Evolutionary conservation across 805 yeast species (phyloP).

Genomic region (Clavispora fructus): DNA sequence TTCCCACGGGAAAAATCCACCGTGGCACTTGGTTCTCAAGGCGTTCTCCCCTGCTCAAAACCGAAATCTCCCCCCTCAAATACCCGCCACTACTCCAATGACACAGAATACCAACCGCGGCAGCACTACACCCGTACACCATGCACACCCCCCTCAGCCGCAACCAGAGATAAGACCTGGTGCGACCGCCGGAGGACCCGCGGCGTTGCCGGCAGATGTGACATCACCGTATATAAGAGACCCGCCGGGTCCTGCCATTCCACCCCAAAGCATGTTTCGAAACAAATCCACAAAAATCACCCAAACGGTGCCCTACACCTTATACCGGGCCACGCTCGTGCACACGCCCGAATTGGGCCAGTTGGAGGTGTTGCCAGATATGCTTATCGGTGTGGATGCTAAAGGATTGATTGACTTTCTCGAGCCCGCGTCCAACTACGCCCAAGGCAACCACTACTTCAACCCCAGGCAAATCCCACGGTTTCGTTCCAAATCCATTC

Average conservation of each 20-base stretch:
- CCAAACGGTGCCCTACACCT: constrained; percentile 23
- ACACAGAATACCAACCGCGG: neutral
- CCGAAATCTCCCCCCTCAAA: no score
- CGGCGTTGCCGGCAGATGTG: neutral
- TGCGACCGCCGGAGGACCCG: neutral
- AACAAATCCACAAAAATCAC: neutral
- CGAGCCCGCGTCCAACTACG: constrained; percentile 7
- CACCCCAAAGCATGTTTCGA: neutral
- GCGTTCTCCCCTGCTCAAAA: no score
- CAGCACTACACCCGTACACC: neutral
- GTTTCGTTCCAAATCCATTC: constrained; percentile 4
- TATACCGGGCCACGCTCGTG: constrained; percentile 65
- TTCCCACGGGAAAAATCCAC: no score
- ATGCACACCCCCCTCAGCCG: neutral
- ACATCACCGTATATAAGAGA: neutral
- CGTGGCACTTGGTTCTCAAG: no score
- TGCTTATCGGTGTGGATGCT: constrained; percentile 59
- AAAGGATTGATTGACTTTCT: constrained; percentile 50
- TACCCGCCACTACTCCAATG: no score
- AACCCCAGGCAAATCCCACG: neutral
- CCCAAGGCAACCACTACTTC: constrained; percentile 5
- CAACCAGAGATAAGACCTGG: neutral
- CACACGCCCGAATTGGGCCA: constrained; percentile 62
- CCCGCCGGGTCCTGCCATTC: no score
- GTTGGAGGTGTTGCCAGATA: constrained; percentile 49